phyloP scores from a whole-genome alignment of 495 filamentous ascomycete genomes.

The Entonaema liquescens region DNA sequence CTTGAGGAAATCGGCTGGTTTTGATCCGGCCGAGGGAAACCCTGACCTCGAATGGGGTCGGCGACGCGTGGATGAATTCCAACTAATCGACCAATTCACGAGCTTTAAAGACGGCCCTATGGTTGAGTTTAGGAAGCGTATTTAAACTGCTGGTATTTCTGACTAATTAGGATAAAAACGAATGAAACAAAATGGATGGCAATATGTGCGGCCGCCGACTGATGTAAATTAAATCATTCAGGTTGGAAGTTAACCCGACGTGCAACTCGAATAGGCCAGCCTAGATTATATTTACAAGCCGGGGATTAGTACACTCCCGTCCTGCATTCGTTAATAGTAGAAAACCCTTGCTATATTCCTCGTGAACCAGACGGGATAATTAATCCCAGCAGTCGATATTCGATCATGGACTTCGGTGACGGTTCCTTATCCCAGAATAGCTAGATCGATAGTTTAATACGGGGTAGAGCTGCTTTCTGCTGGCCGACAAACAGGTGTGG shows the following conservation, averaged over 20 bases:
- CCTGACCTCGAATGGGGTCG: slow-evolving; percentile 56
- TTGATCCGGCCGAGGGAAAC: slow-evolving; percentile 55
- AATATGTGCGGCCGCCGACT: background rate
- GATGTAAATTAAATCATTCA: background rate
- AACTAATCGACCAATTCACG: slow-evolving; percentile 66
- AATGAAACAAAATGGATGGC: background rate
- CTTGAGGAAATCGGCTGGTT: slow-evolving; percentile 52
- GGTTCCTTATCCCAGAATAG: background rate
- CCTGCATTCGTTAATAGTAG: background rate
- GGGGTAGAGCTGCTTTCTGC: slow-evolving; percentile 9
- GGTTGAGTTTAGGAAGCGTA: slow-evolving; percentile 61
- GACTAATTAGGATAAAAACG: background rate
- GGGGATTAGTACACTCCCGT: background rate
- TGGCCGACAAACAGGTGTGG: slow-evolving; percentile 22
- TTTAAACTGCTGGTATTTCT: background rate
- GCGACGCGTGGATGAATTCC: slow-evolving; percentile 58
- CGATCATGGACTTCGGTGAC: background rate
- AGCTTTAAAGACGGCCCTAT: slow-evolving; percentile 65
- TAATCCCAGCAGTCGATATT: background rate
- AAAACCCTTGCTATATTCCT: background rate
- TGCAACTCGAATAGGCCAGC: background rate
- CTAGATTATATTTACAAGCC: slow-evolving; percentile 2
- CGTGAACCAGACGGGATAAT: background rate
- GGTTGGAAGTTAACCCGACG: background rate
- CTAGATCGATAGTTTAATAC: slow-evolving; percentile 1